Evolutionary conservation across 2,329 filamentous ascomycete genomes (phyloP), one percentile per base, ranked within the genome.

Genomic region (Colletotrichum sublineola): DNA sequence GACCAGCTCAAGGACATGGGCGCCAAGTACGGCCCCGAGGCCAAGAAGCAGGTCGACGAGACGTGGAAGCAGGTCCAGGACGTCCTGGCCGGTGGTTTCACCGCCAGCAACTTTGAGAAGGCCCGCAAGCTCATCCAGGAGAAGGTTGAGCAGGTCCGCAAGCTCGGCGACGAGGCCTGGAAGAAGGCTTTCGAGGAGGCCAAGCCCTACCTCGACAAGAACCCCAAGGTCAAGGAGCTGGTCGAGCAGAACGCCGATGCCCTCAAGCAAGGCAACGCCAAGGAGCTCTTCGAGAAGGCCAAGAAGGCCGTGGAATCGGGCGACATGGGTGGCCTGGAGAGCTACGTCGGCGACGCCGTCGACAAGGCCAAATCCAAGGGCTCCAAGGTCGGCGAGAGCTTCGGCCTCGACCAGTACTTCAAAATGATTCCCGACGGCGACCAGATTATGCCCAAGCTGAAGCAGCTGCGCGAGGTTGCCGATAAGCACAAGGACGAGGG

Each of bases 161-260:
- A 91, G 80, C 81, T 94, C 2, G 92, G 91, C 31, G 91, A 94
- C 52, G 86, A 94, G 80, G 90, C 90, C 0, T 95, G 91, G 91
- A 85, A 90, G 75, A 92, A 93, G 83, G 91, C 89, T 0, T 78
- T 93, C 58, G 90, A 94, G 81, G 85, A 93, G 81, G 90, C 89
- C 46, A 90, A 93, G 84, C 92, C 92, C 0, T 88, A 90, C 71
- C 86, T 95, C 0, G 92, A 94, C 76, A 94, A 94, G 86, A 93
- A 89, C 81, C 92, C 92, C n/a, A 85, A 93, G 82, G 82, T 93
- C 71, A 94, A 94, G 84, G 85, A 94, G 81, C 80, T 94, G 0
- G 79, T 95, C 1, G 91, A 94, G 83, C 84, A 92, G 78, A 95
- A 95, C 80, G 86, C 87, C 58, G 90, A 93, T 68, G 81, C 86